Evolutionary conservation across 768 basidiomycete species (phyloP), one percentile per base, ranked within the genome.

Genomic region (Suillus decipiens): DNA sequence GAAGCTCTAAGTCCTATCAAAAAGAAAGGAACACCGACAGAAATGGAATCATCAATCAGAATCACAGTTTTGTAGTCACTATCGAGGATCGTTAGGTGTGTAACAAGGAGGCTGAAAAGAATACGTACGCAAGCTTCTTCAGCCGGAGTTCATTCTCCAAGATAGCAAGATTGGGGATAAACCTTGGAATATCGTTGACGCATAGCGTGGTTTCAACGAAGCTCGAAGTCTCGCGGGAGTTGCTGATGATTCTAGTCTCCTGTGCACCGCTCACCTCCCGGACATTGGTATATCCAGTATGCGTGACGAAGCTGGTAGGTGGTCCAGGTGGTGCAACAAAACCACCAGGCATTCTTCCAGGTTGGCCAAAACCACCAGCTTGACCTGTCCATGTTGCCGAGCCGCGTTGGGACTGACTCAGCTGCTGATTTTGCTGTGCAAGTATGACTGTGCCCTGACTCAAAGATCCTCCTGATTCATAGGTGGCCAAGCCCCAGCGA

Each of bases 11-110:
- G 24, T 19, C 3, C 10, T 19, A 41, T 15, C 24, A 22, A 36
- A 57, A 19, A 6, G 34, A 24, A 48, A 34, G 5, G 22, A 45
- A 36, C 28, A 45, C 67, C 59, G 31, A 71, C 70, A 5, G 76
- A 75, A 34, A 65, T 66, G 3, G 75, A 76, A 55, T 76, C 76
- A 61, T 72, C 68, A 7, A 76, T 66, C 53, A 76, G 53, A 24
- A 75, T 63, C 48, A 76, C 70, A 4, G 75, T 72, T 55, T 76
- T 74, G 66, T 72, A 72, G 43, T 69, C 67, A 24, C 69, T 70
- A n/a, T 64, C 10, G 22, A 41, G 31, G 19, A 42, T 19, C 7
- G 45, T 62, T n/a, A 63, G 34, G 14, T 37, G 22, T 19, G 61
- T 62, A 54, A 63, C 39, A 34, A 50, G 14, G 14, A n/a, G 62